Evolutionary conservation across 1,284 basidiomycete genomes (phyloP), one percentile per base, ranked within the genome.

Genomic region (Xanthoconium separans): DNA sequence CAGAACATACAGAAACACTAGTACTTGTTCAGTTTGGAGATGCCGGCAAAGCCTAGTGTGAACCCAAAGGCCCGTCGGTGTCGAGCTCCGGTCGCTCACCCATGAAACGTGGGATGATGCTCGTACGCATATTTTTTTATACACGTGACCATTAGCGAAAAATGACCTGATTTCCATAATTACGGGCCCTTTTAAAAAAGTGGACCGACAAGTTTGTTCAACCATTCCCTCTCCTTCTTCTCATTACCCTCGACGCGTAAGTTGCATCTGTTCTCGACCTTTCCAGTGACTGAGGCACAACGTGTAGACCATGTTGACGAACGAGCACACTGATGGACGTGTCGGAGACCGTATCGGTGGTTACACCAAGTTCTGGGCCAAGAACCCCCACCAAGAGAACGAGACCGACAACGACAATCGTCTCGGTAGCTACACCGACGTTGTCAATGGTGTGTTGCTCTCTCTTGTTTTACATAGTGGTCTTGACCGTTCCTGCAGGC

Each of bases 351-450:
- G 95, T 58, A 93, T 98, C 51, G 85, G 87, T 70, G 89, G 89
- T 76, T 99, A 99, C 77, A 91, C 88, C 64, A 87, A 87, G 70
- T 95, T 94, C 77, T 99, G 96, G 96, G 84, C 97, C 62, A 87
- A 90, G 70, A 89, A 98, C 72, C 78, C 86, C 30, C 76, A 76
- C 43, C 81, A 89, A 65, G 94, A 99, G 75, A 76, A 71, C 44
- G 77, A 80, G 3, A 75, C 73, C 31, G 84, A 93, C 73, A 90
- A 81, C 63, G 79, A 86, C 54, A 88, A 88, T 69, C 84, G 96
- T 61, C 75, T 95, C 53, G 83, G 84, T 51, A 85, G 85, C 70
- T 99, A 98, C 76, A 89, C 89, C 27, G 93, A 96, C 58, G 93
- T 99, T 58, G 91, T 98, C 59, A 98, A 98, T 67, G 93, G 93